Percentiles rank a stretch among this genome's conserved stretches.
phyloP scores from a whole-genome alignment of 164 flowering plant genomes.

The Hamamelis virginiana region DNA sequence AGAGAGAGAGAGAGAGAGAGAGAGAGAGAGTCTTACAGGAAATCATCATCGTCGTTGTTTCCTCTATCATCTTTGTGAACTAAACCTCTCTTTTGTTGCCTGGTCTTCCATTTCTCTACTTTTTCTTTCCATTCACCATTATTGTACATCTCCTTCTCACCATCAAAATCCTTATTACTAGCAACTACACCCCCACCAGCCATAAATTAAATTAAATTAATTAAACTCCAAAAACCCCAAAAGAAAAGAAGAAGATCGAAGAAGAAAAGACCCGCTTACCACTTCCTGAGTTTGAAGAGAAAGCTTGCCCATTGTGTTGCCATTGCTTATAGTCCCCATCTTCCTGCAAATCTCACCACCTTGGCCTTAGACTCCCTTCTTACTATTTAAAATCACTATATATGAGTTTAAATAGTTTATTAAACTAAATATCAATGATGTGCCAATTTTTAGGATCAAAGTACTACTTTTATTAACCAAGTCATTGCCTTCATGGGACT shows the following conservation, averaged over 20 bases:
- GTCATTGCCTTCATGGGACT: too few relatives aligned
- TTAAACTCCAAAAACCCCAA: neutral
- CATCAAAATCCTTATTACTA: conserved; percentile 85
- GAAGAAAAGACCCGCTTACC: conserved; percentile 31
- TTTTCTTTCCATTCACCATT: conserved; percentile 90
- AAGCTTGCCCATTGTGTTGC: conserved; percentile 54
- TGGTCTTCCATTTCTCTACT: conserved; percentile 90
- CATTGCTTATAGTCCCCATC: conserved; percentile 53
- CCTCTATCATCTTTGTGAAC: conserved; percentile 51
- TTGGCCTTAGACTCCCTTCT: neutral
- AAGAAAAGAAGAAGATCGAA: neutral
- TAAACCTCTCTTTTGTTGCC: conserved; percentile 89
- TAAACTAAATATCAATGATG: too few relatives aligned
- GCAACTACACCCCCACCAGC: conserved; percentile 30
- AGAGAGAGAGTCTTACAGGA: conserved; percentile 46
- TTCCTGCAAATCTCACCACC: conserved; percentile 40
- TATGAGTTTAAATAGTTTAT: neutral
- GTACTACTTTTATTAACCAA: too few relatives aligned
- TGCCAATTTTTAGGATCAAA: too few relatives aligned
- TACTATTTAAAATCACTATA: neutral
- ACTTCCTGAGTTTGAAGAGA: conserved; percentile 71
- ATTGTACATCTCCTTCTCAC: conserved; percentile 44
- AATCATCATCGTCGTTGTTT: conserved; percentile 73
- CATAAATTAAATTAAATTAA: neutral
- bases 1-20: too few relatives aligned